phyloP scores from a whole-genome alignment of 2,329 filamentous ascomycete species.

The Endoconidiophora laricicola region DNA sequence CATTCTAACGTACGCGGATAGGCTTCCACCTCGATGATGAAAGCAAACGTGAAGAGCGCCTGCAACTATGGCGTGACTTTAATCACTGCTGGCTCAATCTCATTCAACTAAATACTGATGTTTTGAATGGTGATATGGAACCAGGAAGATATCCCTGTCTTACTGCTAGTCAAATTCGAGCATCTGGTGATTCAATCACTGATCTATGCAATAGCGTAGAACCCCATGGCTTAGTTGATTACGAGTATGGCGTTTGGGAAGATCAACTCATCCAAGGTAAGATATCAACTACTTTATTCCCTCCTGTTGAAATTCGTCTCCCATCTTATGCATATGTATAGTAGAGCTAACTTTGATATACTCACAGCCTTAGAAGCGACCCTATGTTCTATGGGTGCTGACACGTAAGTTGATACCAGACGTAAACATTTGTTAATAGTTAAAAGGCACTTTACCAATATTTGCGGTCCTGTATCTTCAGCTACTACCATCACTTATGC shows the following conservation, averaged over 20 bases:
- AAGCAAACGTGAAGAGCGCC: slow-evolving; percentile 35
- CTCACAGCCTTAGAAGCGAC: too few relatives aligned
- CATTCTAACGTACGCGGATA: slow-evolving; percentile 1
- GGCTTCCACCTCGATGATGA: slow-evolving; percentile 13
- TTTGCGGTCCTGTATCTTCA: too few relatives aligned
- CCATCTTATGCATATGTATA: too few relatives aligned
- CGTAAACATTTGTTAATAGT: too few relatives aligned
- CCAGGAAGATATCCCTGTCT: slow-evolving; percentile 18
- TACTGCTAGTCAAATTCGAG: background rate
- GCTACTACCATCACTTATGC: too few relatives aligned
- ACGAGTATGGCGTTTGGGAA: slow-evolving; percentile 92
- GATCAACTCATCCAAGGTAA: slow-evolving; percentile 74
- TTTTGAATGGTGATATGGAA: slow-evolving; percentile 41
- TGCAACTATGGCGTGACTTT: slow-evolving; percentile 85
- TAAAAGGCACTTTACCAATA: too few relatives aligned
- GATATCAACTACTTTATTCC: slow-evolving; percentile 20
- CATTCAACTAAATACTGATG: slow-evolving; percentile 73
- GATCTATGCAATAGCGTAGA: slow-evolving; percentile 75
- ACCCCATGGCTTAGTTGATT: slow-evolving; percentile 86
- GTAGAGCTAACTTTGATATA: too few relatives aligned
- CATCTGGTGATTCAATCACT: slow-evolving; percentile 62
- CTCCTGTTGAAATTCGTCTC: too few relatives aligned
- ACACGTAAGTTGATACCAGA: too few relatives aligned
- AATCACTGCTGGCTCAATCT: slow-evolving; percentile 81
- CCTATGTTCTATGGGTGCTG: too few relatives aligned